Evolutionary conservation across 2,329 filamentous ascomycete species (phyloP).

Genomic region (Orbilia brochopaga): DNA sequence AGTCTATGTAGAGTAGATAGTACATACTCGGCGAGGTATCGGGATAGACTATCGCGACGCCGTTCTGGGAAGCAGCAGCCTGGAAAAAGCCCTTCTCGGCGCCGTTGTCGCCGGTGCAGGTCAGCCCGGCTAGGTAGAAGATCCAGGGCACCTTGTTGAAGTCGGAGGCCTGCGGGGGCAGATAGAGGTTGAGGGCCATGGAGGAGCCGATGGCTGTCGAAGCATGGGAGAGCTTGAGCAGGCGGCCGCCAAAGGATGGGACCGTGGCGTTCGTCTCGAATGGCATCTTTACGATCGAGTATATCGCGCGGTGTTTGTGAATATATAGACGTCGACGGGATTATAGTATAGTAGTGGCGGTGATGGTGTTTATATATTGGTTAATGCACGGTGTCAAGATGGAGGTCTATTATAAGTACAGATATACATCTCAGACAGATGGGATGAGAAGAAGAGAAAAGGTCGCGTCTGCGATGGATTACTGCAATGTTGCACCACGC

Average conservation of each 20-base stretch:
- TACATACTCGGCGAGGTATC: constrained; percentile 85
- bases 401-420: not conserved
- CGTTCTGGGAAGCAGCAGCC: constrained; percentile 75
- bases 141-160: constrained; percentile 77
- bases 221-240: constrained; percentile 89
- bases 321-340: too few relatives aligned
- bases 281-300: too few relatives aligned
- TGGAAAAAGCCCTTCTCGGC: constrained; percentile 90
- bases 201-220: constrained; percentile 79
- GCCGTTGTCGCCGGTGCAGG: constrained; percentile 89
- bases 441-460: not conserved
- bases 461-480: not conserved
- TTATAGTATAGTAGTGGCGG: not conserved
- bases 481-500: too few relatives aligned
- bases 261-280: constrained; percentile 91
- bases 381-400: not conserved
- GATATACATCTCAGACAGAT: not conserved
- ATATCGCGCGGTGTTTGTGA: not conserved
- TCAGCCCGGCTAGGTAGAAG: constrained; percentile 91
- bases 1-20: not conserved
- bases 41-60: constrained; percentile 91
- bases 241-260: constrained; percentile 87
- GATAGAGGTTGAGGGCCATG: constrained; percentile 91
- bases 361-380: not conserved
- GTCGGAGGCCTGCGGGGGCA: constrained; percentile 63